These are phyloP conservation scores for Microbotryum silenes-acaulis DNA, from an alignment of 1,284 basidiomycete genomes.

Conservation along the genomic window DNA sequence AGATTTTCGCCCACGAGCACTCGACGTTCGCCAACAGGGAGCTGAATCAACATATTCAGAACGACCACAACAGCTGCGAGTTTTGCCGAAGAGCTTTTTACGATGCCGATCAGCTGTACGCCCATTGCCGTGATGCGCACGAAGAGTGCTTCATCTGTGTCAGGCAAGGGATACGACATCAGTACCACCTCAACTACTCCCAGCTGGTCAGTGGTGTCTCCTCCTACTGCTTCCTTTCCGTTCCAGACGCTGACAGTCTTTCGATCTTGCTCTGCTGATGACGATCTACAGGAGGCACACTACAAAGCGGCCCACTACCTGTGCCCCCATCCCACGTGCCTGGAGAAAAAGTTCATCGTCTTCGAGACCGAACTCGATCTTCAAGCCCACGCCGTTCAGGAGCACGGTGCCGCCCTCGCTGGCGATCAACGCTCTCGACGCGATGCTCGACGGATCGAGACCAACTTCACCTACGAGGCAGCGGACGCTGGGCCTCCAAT, in stretches of 20 bases:
- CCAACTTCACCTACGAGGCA: slow-evolving; percentile 71
- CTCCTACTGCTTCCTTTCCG: neutral
- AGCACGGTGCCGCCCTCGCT: slow-evolving; percentile 69
- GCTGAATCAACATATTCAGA: slow-evolving; percentile 56
- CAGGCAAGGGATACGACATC: slow-evolving; percentile 66
- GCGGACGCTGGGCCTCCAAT: slow-evolving; percentile 37
- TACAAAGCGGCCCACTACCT: slow-evolving; percentile 57
- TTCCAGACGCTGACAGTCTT: slow-evolving; percentile 6
- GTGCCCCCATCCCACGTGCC: slow-evolving; percentile 66
- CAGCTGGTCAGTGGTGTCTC: slow-evolving; percentile 22
- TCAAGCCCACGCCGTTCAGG: slow-evolving; percentile 81
- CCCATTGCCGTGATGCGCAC: slow-evolving; percentile 86
- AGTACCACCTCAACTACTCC: slow-evolving; percentile 60
- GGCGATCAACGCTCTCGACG: slow-evolving; percentile 57
- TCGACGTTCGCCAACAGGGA: slow-evolving; percentile 59
- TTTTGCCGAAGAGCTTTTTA: slow-evolving; percentile 87
- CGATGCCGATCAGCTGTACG: slow-evolving; percentile 81
- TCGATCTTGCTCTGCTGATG: slow-evolving; percentile 38
- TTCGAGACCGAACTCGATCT: slow-evolving; percentile 82
- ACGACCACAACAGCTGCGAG: slow-evolving; percentile 70
- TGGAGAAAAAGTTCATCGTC: slow-evolving; percentile 87
- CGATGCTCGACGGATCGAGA: slow-evolving; percentile 67
- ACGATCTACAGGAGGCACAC: slow-evolving; percentile 14
- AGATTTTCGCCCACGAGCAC: slow-evolving; percentile 94
- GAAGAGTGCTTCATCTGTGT: slow-evolving; percentile 93